phyloP scores from a whole-genome alignment of 371 early-diverging fungal species.

The Mucor irregularis region DNA sequence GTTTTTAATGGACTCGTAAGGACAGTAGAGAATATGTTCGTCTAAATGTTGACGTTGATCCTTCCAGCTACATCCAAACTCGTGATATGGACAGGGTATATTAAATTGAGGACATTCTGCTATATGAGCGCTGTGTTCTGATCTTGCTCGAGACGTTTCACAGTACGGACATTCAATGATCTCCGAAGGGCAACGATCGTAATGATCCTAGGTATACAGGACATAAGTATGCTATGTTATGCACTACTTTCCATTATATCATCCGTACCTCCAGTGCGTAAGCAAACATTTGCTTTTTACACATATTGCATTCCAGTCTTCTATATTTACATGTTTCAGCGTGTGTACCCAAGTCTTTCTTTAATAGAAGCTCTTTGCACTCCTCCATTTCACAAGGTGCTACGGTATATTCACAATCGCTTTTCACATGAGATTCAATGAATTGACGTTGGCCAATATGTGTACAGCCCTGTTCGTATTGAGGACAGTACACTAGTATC shows the following conservation, averaged over 20 bases:
- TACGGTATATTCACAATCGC: slow-evolving; percentile 59
- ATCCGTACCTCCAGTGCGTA: slow-evolving; percentile 56
- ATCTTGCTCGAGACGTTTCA: slow-evolving; percentile 46
- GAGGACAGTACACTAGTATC: slow-evolving; percentile 60
- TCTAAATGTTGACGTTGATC: slow-evolving; percentile 47
- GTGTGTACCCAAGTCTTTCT: slow-evolving; percentile 58
- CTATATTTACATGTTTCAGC: slow-evolving; percentile 61
- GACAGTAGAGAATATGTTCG: slow-evolving; percentile 49
- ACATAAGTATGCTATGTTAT: not conserved
- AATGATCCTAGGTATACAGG: slow-evolving; percentile 52
- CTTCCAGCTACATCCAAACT: slow-evolving; percentile 68
- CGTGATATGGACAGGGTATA: slow-evolving; percentile 48
- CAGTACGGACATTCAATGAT: slow-evolving; percentile 63
- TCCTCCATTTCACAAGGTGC: slow-evolving; percentile 59
- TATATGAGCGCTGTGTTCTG: slow-evolving; percentile 54
- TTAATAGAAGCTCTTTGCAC: slow-evolving; percentile 57
- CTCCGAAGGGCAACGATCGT: slow-evolving; percentile 59
- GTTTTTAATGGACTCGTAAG: slow-evolving; percentile 64
- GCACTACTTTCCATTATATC: too few relatives aligned
- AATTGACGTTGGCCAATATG: slow-evolving; percentile 63
- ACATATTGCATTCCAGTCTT: slow-evolving; percentile 61
- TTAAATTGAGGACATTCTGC: slow-evolving; percentile 52
- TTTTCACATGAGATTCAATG: slow-evolving; percentile 56
- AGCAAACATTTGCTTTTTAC: slow-evolving; percentile 52
- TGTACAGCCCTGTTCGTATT: slow-evolving; percentile 56